A percentile compares a stretch with the other conserved stretches of the same genome.
These are phyloP conservation scores for Hypoxylon sp. DNA, from an alignment of 2,329 filamentous ascomycete genomes.

Conservation along the genomic window DNA sequence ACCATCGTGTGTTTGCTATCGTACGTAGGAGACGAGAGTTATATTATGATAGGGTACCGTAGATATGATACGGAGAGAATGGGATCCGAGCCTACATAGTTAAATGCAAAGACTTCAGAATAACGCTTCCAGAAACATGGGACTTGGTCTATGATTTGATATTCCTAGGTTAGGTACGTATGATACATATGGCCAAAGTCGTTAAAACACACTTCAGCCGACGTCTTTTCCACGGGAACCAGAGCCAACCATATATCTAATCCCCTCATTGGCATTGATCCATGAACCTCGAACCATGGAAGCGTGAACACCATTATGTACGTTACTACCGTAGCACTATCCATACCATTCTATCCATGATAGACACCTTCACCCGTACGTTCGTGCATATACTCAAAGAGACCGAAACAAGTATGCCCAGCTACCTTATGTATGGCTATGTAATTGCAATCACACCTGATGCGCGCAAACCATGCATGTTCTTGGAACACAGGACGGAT, in stretches of 20 bases:
- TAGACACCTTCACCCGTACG: conserved; percentile 21
- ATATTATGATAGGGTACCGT: conserved; percentile 3
- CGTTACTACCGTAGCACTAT: conserved; percentile 42
- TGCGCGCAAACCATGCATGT: conserved; percentile 44
- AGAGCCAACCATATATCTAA: conserved; percentile 17
- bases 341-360: conserved; percentile 32
- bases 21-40: conserved; percentile 23
- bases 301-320: conserved; percentile 42
- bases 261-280: conserved; percentile 37
- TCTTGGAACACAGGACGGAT: conserved; percentile 42
- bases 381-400: conserved; percentile 32
- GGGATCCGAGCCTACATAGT: neutral
- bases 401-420: conserved; percentile 34
- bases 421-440: conserved; percentile 4
- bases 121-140: conserved; percentile 26
- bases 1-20: conserved; percentile 40
- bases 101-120: conserved; percentile 11
- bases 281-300: conserved; percentile 46
- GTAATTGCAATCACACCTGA: conserved; percentile 45
- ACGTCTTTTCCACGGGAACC: conserved; percentile 10
- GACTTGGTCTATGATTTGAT: conserved; percentile 31
- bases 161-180: no score
- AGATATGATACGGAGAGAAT: neutral
- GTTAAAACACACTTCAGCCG: conserved; percentile 24
- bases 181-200: conserved; percentile 15